Base-by-base conservation (phyloP, 2,329 filamentous ascomycete species). In the Teratosphaeria zuluensis region DNA sequence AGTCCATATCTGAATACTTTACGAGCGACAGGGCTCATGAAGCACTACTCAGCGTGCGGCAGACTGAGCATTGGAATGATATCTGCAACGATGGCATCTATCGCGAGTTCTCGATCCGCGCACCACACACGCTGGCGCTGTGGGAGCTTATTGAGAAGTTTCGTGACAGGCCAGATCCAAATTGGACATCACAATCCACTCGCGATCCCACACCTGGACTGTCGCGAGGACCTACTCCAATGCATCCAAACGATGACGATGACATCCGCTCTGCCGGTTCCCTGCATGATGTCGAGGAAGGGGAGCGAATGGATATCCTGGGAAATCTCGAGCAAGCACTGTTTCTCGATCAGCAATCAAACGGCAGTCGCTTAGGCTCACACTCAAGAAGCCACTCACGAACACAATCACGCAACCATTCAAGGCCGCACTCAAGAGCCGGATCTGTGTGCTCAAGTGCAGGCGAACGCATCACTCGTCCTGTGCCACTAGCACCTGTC, bases 41-140 rank as follows among this genome's bases (percentile, higher is more conserved):
- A 59, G 74, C 75, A 16, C 71, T 75, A 57, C 64, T 77, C 38
- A 76, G 78, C 61, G 75, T 82, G 16, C 70, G 77, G 57, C 74
- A 81, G 60, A 80, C 77, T 0, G 74, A 77, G 42, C 71, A 75
- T 24, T 82, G 80, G 80, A 65, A 75, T 2, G 70, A 72, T n/a
- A 72, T 80, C 55, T 77, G 76, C 63, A 69, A 77, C 56, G 79
- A 81, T 58, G 75, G 79, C 1, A 76, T 79, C 16, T 82, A 81
- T 61, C 69, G 73, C 5, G 72, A 76, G 4, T 78, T 81, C 55
- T 68, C 72, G 1, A 68, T 66, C 2, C 68, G 76, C n/a, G 74
- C 74, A 60, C 72, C 72, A 58, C 67, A 72, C 5, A 62, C 77
- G 12, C 66, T 81, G 38, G 69, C 76, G 3, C 61, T 80, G 52